Evolutionary conservation across 805 yeast genomes (phyloP).

Genomic region (Kodamaea jinghongensis): DNA sequence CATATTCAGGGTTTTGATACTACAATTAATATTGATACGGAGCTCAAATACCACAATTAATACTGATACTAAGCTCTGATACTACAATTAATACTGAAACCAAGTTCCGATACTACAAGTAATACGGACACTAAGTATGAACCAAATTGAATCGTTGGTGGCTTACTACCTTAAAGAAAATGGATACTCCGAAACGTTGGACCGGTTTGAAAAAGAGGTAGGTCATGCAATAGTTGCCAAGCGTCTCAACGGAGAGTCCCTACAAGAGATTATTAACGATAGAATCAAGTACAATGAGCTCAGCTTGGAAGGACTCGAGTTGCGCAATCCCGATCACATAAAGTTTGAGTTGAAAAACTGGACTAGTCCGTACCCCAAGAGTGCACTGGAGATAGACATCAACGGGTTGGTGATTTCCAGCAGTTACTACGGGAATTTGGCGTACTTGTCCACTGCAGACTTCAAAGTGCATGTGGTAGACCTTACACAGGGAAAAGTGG

Average conservation of each 20-base stretch:
- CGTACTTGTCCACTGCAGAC: constrained; percentile 11
- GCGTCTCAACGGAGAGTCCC: constrained; percentile 29
- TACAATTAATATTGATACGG: too few relatives aligned
- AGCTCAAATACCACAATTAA: too few relatives aligned
- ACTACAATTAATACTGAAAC: too few relatives aligned
- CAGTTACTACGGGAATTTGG: constrained; percentile 7
- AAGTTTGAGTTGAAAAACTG: constrained; percentile 21
- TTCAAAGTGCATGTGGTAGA: constrained; percentile 18
- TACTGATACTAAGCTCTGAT: too few relatives aligned
- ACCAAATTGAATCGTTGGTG: constrained; percentile 34
- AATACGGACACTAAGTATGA: constrained; percentile 4
- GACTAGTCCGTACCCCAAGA: constrained; percentile 31
- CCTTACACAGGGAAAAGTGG: constrained; percentile 11
- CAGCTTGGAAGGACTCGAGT: constrained; percentile 8
- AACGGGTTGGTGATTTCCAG: constrained; percentile 27
- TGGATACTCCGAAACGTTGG: constrained; percentile 45
- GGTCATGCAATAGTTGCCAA: constrained; percentile 30
- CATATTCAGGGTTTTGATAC: too few relatives aligned
- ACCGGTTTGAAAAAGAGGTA: constrained; percentile 46
- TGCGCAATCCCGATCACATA: constrained; percentile 9
- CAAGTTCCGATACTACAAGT: too few relatives aligned
- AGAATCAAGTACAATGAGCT: constrained; percentile 26
- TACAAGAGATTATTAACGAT: constrained; percentile 40
- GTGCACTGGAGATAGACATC: constrained; percentile 10
- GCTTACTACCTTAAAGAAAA: constrained; percentile 60